Base-by-base conservation (phyloP, 345 rosid species). In the Eucalyptus caleyi region DNA sequence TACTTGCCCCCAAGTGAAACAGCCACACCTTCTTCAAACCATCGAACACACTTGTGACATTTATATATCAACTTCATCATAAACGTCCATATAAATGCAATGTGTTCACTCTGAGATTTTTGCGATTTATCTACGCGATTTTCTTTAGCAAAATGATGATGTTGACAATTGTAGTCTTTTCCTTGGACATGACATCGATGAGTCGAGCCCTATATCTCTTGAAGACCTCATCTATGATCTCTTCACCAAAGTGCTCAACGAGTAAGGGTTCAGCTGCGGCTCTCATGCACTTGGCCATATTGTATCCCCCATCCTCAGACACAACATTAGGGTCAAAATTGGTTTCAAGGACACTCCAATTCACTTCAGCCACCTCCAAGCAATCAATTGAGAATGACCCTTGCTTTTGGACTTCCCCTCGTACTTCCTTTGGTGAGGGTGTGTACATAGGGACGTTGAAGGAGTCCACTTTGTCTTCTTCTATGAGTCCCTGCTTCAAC, bases 181-280 rank as follows among this genome's bases (percentile, higher is more conserved):
- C 95, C 87, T 90, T 92, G 2, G 90, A 81, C 93, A 91, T 91
- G 34, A 91, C 93, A 90, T 91, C 90, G 5, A 91, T 82, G 26
- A 93, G 45, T 50, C 90, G 88, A 3, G 62, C 90, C 85, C 51
- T 88, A 86, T 92, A 95, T 88, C 93, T 91, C 6, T 19, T 23
- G 87, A 94, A 94, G 81, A 90, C 88, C 72, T 88, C 91, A 26
- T 94, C 93, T 3, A 94, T 88, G 86, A 93, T 90, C 65, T 50
- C 88, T 16, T 44, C 53, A 23, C 85, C 50, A 37, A 49, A 89
- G 67, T 85, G 88, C 50, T 86, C 50, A 86, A 62, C 8, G 14
- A 88, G 89, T 69, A 88, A 30, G 50, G 87, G 54, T 53, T 88
- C 77, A 14, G 37, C 45, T 3, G 72, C 67, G 2, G 67, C 88